Conservation (phyloP, 2,329 filamentous ascomycete genomes). For the Cercospora brassicicola region DNA sequence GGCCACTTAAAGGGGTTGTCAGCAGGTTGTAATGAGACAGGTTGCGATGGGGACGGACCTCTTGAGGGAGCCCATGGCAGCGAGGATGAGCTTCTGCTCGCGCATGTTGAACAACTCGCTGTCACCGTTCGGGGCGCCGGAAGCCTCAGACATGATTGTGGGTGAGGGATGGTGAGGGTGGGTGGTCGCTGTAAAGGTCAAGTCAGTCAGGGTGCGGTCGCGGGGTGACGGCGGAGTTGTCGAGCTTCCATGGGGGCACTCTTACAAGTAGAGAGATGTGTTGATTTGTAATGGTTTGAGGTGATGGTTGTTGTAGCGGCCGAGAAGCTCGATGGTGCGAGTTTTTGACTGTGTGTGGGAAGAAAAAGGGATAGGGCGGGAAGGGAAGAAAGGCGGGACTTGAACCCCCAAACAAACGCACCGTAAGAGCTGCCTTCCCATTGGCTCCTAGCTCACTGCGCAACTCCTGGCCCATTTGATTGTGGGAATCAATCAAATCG, state of each 20-base stretch:
- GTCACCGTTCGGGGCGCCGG: constrained; percentile 8
- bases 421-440: not conserved
- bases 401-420: not conserved
- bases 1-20: constrained; percentile 15
- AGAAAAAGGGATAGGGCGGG: constrained; percentile 11
- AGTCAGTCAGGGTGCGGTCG: not conserved
- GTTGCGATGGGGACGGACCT: not conserved
- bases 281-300: not conserved
- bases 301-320: constrained; percentile 1
- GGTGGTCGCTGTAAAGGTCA: constrained; percentile 3
- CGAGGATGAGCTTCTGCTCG: constrained; percentile 35
- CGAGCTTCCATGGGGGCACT: not conserved
- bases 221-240: not conserved
- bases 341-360: constrained; percentile 10
- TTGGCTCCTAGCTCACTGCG: not conserved
- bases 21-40: not conserved
- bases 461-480: not conserved
- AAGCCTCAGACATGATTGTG: constrained; percentile 20
- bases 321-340: not conserved
- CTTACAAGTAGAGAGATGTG: constrained; percentile 4
- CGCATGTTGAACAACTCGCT: constrained; percentile 31
- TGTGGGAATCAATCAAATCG: not conserved
- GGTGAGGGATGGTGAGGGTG: not conserved
- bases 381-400: not conserved
- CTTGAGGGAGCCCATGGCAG: constrained; percentile 37